Base-by-base conservation (phyloP, 2,329 filamentous ascomycete genomes). In the Pseudopyrenochaeta lycopersici region DNA sequence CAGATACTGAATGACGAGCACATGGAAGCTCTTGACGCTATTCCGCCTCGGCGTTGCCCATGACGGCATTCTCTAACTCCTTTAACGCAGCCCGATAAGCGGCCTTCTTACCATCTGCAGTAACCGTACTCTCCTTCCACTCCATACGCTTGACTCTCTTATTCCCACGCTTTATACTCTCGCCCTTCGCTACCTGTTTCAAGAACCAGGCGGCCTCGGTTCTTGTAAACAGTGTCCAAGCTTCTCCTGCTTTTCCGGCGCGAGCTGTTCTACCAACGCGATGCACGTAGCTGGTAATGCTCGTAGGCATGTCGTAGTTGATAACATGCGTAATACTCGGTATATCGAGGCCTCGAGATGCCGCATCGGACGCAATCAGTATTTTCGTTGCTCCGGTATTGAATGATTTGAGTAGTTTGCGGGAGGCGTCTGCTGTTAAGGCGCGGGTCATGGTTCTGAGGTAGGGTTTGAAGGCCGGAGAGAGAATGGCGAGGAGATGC, bases 201-300 rank as follows among this genome's bases (percentile, higher is more conserved):
- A 91, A 92, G 77, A 98, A 99, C 93, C 95, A 97, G 39, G 90
- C 85, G 18, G 88, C 92, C 77, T 99, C 93, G 2, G 85, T 84
- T 64, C 92, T 89, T 3, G 88, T 89, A 43, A 96, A 88, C 11
- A 99, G 78, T 0, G 92, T 97, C 91, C 92, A 97, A 0, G 94
- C 92, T 42, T 87, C 83, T 1, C 94, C 94, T 1, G 78, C 63
- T 49, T 87, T 86, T 1, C 90, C 92, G 0, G 91, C 95, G 72
- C 93, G 84, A 0, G 94, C 94, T 1, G 94, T 97, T 51, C 95
- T 87, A 32, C 95, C 94, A 1, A 97, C 92, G 35, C 95, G 89
- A 74, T 98, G 95, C 4, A 98, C 88, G 67, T 98, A 98, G 20
- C 88, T 89, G 5, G 89, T 90, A 30, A 92, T 80, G 67, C 89